Percentiles rank a stretch among this genome's conserved stretches.
phyloP scores from a whole-genome alignment of 345 rosid species.

The rapeseed (Brassica napus) region Da-Ae NC_063445.1:24436501-24437000 shows the following conservation, averaged over 20 bases:
- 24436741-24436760: conserved; percentile 31
- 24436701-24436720: conserved; percentile 36
- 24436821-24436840: too few relatives aligned
- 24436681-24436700: conserved; percentile 39
- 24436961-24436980: too few relatives aligned
- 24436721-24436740: conserved; percentile 36
- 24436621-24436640: conserved; percentile 38
- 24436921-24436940: too few relatives aligned
- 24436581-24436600: conserved; percentile 39
- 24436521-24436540: conserved; percentile 35
- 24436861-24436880: too few relatives aligned
- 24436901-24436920: too few relatives aligned
- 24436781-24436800: neutral
- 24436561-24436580: conserved; percentile 40
- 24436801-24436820: too few relatives aligned
- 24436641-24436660: conserved; percentile 40
- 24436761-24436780: neutral
- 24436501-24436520: conserved; percentile 39
- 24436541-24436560: conserved; percentile 40
- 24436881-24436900: too few relatives aligned
- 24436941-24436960: too few relatives aligned
- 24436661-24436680: conserved; percentile 30
- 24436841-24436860: too few relatives aligned
- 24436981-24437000: too few relatives aligned
- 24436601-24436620: conserved; percentile 39